Conservation (phyloP, 2,329 filamentous ascomycete genomes). For the Knoxdaviesia proteae region DNA sequence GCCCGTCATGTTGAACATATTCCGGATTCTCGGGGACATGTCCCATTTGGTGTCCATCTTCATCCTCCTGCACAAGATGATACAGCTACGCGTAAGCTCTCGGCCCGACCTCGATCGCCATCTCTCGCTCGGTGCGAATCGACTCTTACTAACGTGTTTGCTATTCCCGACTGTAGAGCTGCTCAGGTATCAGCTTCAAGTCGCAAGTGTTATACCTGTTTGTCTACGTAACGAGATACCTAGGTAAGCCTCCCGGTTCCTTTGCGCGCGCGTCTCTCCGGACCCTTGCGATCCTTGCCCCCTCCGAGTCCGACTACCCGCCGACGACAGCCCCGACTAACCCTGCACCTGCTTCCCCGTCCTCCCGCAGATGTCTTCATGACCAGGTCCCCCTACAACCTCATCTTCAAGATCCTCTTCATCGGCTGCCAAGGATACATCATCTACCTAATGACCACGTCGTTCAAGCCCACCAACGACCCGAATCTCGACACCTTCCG, state of each 20-base stretch:
- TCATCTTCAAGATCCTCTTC: conserved; percentile 90
- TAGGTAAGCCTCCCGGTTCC: conserved; percentile 34
- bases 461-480: conserved; percentile 94
- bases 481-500: conserved; percentile 95
- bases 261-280: background rate
- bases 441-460: conserved; percentile 92
- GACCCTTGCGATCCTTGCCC: background rate
- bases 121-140: conserved; percentile 1
- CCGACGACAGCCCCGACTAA: background rate
- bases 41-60: conserved; percentile 89
- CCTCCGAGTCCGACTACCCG: conserved; percentile 2
- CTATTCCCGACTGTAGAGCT: conserved; percentile 42
- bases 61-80: conserved; percentile 94
- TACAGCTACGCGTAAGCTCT: conserved; percentile 30
- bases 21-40: conserved; percentile 52
- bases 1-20: conserved; percentile 31
- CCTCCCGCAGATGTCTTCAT: conserved; percentile 54
- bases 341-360: background rate
- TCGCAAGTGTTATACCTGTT: conserved; percentile 88
- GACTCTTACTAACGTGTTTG: conserved; percentile 3
- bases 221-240: conserved; percentile 84
- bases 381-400: conserved; percentile 72
- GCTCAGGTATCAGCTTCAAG: conserved; percentile 95
- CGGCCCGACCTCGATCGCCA: conserved; percentile 1
- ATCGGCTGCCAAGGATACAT: conserved; percentile 80